These are phyloP conservation scores for Plectosphaerella sp. DNA, from an alignment of 2,329 filamentous ascomycete species.

Conservation along the genomic window DNA sequence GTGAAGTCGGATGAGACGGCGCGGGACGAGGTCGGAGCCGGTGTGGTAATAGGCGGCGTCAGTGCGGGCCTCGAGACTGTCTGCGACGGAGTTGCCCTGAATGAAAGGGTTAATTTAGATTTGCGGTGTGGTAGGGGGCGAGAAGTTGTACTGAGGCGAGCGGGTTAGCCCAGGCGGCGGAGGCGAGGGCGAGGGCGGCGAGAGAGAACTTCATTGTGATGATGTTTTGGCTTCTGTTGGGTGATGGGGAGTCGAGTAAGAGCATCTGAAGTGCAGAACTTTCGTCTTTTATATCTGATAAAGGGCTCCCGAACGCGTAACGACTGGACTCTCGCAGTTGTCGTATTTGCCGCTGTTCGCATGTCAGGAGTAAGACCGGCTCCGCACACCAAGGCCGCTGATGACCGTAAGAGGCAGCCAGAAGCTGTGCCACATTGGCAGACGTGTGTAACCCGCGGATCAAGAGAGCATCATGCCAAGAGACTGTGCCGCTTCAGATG, in stretches of 20 bases:
- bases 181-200: constrained; percentile 13
- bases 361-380: too few relatives aligned
- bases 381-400: too few relatives aligned
- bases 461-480: background rate
- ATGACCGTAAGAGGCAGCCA: background rate
- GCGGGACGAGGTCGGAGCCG: background rate
- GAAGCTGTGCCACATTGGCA: background rate
- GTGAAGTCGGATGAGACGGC: background rate
- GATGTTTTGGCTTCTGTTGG: background rate
- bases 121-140: too few relatives aligned
- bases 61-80: background rate
- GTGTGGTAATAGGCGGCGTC: background rate
- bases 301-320: too few relatives aligned
- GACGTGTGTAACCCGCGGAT: background rate
- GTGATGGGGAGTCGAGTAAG: too few relatives aligned
- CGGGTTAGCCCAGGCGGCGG: constrained; percentile 8
- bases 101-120: background rate
- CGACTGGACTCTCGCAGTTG: too few relatives aligned
- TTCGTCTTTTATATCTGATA: too few relatives aligned
- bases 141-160: background rate
- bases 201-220: constrained; percentile 19
- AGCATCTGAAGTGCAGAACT: too few relatives aligned
- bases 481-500: background rate
- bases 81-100: background rate
- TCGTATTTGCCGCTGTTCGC: too few relatives aligned